These are phyloP conservation scores for Talaromyces sp. DNA, from an alignment of 2,329 filamentous ascomycete species.

Conservation along the genomic window DNA sequence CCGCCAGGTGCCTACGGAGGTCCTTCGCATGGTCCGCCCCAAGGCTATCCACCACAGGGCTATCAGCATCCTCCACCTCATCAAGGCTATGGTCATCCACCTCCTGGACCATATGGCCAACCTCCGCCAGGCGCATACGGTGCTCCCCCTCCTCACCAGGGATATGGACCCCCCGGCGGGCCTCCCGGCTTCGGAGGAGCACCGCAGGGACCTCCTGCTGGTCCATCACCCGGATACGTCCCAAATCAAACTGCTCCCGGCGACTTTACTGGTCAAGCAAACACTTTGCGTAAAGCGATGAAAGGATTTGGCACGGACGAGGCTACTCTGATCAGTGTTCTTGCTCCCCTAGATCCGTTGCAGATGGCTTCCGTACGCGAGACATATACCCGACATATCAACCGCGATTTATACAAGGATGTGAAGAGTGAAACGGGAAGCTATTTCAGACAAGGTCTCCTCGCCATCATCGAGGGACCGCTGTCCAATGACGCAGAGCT, in stretches of 20 bases:
- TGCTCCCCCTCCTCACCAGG: constrained; percentile 21
- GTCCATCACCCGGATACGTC: constrained; percentile 69
- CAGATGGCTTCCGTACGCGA: constrained; percentile 66
- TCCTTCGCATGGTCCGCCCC: constrained; percentile 4
- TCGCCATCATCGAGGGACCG: constrained; percentile 73
- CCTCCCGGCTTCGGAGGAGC: constrained; percentile 29
- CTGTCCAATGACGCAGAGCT: constrained; percentile 69
- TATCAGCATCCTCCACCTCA: constrained; percentile 17
- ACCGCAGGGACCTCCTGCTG: constrained; percentile 47
- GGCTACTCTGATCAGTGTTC: constrained; percentile 62
- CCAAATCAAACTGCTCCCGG: constrained; percentile 62
- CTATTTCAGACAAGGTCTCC: constrained; percentile 68
- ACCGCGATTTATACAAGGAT: constrained; percentile 67
- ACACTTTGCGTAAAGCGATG: constrained; percentile 74
- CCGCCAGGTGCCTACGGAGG: constrained; percentile 4
- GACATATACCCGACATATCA: constrained; percentile 61
- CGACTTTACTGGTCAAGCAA: constrained; percentile 64
- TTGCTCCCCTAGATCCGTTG: constrained; percentile 70
- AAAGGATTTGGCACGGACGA: constrained; percentile 92
- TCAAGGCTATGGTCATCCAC: constrained; percentile 16
- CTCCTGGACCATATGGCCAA: constrained; percentile 19
- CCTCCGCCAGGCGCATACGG: constrained; percentile 18
- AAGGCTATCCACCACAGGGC: constrained; percentile 19
- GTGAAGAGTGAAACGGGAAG: constrained; percentile 71
- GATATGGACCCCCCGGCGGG: constrained; percentile 35